Conservation (phyloP, 257 asterid genomes). For the Solanum dulcamara region DNA sequence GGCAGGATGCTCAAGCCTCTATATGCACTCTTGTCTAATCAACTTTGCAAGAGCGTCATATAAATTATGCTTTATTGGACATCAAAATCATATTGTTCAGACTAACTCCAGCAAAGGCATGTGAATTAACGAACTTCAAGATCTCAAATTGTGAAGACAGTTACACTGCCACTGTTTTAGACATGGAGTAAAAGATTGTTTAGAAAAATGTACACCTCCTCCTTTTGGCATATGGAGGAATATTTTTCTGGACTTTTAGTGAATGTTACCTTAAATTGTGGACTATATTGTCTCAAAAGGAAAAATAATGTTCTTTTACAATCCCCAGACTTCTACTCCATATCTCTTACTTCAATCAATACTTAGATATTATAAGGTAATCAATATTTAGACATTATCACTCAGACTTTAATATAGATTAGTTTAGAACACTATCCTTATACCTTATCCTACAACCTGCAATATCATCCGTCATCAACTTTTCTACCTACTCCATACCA, state of each 20-base stretch:
- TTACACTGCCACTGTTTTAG: too few species aligned
- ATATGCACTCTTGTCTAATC: background rate
- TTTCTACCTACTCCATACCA: background rate
- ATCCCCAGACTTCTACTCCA: background rate
- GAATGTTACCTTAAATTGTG: background rate
- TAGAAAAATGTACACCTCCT: background rate
- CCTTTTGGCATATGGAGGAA: background rate
- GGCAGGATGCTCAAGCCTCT: background rate
- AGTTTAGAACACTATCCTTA: background rate
- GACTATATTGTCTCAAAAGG: background rate
- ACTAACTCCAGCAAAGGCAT: background rate
- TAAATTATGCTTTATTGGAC: background rate
- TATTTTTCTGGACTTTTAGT: background rate
- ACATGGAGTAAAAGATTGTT: background rate
- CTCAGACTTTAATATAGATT: background rate
- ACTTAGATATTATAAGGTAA: background rate
- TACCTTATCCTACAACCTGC: background rate
- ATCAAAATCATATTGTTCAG: background rate
- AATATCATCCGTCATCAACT: background rate
- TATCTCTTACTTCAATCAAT: background rate
- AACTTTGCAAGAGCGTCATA: background rate
- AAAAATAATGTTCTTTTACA: background rate
- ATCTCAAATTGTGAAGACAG: background rate
- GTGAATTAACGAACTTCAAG: background rate
- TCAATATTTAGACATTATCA: background rate